phyloP scores from a whole-genome alignment of 129 eudicot species.

The Flaveria linearis region DNA sequence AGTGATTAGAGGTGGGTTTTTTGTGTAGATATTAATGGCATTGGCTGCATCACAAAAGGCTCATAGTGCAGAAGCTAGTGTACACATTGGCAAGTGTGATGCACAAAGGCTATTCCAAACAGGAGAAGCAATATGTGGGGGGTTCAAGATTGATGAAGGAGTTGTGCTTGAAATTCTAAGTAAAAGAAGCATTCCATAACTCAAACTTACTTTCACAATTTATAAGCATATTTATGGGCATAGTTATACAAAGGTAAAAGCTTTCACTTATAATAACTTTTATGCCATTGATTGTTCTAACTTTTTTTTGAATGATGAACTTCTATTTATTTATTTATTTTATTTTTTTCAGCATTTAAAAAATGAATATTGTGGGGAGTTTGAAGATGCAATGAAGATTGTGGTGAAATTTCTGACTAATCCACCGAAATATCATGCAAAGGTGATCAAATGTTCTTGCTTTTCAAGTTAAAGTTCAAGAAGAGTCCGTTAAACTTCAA shows the following conservation, averaged over 20 bases:
- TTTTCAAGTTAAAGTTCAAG: slow-evolving; percentile 28
- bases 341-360: slow-evolving; percentile 51
- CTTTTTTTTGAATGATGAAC: not conserved
- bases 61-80: slow-evolving; percentile 60
- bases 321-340: not conserved
- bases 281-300: not conserved
- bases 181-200: slow-evolving; percentile 78
- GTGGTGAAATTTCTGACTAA: slow-evolving; percentile 55
- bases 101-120: slow-evolving; percentile 78
- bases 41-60: slow-evolving; percentile 85
- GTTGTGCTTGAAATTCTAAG: slow-evolving; percentile 76
- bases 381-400: slow-evolving; percentile 56
- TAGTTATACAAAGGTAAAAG: slow-evolving; percentile 59
- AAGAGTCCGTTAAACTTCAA: slow-evolving; percentile 30
- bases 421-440: slow-evolving; percentile 66
- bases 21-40: slow-evolving; percentile 63
- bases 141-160: slow-evolving; percentile 54
- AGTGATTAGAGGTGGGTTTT: slow-evolving; percentile 20
- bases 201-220: slow-evolving; percentile 55
- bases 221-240: slow-evolving; percentile 82
- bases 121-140: slow-evolving; percentile 61
- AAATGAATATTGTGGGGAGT: slow-evolving; percentile 50
- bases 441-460: slow-evolving; percentile 48
- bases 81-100: slow-evolving; percentile 76
- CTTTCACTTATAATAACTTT: not conserved